These are phyloP conservation scores for Aspergillus neotritici DNA, from an alignment of 2,329 filamentous ascomycete genomes.

Conservation along the genomic window DNA sequence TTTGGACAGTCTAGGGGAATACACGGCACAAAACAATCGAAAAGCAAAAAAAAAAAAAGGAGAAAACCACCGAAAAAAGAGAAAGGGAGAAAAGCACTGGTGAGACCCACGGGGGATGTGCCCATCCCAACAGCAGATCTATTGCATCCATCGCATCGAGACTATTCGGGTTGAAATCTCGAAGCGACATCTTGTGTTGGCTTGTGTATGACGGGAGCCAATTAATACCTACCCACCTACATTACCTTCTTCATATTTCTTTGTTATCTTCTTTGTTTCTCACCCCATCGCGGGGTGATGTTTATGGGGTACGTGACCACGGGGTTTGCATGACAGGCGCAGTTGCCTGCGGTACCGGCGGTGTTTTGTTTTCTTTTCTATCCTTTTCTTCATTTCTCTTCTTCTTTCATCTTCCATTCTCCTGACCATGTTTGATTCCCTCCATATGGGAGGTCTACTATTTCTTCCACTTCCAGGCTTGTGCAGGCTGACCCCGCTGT, in stretches of 20 bases:
- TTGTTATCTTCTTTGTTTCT: too few species aligned
- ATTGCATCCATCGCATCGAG: background rate
- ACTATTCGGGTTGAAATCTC: too few species aligned
- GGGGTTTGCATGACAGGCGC: too few species aligned
- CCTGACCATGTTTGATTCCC: background rate
- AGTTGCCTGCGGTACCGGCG: background rate
- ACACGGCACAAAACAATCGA: background rate
- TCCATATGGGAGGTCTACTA: background rate
- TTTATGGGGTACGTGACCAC: too few species aligned
- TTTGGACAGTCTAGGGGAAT: slow-evolving; percentile 1
- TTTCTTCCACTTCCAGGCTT: too few species aligned
- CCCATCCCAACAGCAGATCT: too few species aligned
- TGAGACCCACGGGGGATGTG: slow-evolving; percentile 1
- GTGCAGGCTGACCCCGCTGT: too few species aligned
- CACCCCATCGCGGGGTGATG: too few species aligned
- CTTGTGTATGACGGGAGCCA: too few species aligned
- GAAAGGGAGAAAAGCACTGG: slow-evolving; percentile 2
- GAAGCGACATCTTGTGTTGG: too few species aligned
- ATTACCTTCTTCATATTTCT: too few species aligned
- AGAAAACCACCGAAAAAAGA: background rate
- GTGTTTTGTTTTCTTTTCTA: background rate
- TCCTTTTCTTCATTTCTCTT: slow-evolving; percentile 1
- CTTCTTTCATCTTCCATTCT: background rate
- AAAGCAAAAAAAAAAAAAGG: background rate
- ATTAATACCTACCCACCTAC: too few species aligned